Conservation (phyloP, 208 protist species). For the Crithidia acanthocephali region DNA sequence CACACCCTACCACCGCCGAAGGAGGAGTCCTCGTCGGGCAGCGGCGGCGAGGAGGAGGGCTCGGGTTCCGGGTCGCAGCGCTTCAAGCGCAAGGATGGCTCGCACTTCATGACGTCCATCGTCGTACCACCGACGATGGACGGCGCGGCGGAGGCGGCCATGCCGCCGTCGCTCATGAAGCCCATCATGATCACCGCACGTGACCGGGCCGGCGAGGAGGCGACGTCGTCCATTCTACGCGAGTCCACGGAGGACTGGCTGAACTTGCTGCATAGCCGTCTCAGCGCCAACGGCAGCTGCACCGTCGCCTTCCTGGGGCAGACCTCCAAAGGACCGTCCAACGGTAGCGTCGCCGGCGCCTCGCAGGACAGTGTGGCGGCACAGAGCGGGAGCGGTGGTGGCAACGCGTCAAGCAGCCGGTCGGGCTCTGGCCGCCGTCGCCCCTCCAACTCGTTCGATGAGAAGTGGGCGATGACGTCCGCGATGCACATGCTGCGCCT, state of each 20-base stretch:
- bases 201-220: constrained; percentile 5
- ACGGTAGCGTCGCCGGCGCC: not conserved
- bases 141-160: not conserved
- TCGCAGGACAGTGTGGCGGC: not conserved
- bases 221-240: not conserved
- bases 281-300: constrained; percentile 16
- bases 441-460: constrained; percentile 4
- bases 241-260: constrained; percentile 25
- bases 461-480: not conserved
- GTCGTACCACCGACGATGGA: not conserved
- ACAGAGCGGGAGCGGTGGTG: not conserved
- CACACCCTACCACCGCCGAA: constrained; percentile 16
- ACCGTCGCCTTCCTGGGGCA: constrained; percentile 22
- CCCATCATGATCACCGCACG: not conserved
- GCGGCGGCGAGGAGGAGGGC: not conserved
- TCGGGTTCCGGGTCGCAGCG: not conserved
- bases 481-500: constrained; percentile 11
- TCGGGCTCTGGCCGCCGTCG: not conserved
- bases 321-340: constrained; percentile 4
- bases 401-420: not conserved
- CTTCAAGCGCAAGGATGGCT: not conserved
- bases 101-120: constrained; percentile 6
- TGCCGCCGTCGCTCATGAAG: constrained; percentile 18
- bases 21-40: not conserved
- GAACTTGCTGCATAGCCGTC: constrained; percentile 15